Evolutionary conservation across 768 basidiomycete species (phyloP).

Genomic region (Leccinum disarticulatum): DNA sequence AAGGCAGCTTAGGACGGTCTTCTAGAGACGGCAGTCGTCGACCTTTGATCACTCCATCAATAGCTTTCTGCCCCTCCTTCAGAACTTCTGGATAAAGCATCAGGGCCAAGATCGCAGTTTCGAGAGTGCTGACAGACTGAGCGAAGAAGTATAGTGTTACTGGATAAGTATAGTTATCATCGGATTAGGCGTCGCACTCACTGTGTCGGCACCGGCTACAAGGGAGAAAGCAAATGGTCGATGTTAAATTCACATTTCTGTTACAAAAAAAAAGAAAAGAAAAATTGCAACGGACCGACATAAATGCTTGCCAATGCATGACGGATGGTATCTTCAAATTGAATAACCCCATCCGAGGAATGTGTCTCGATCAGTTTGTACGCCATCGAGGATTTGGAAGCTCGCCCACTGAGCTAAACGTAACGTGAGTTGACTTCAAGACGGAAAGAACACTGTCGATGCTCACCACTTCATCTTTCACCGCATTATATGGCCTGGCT

Average conservation of each 20-base stretch:
- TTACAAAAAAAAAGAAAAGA: neutral
- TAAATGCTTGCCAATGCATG: constrained; percentile 6
- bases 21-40: constrained; percentile 1
- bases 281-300: neutral
- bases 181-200: neutral
- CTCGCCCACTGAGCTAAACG: constrained; percentile 3
- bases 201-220: constrained; percentile 7
- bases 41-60: neutral
- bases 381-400: constrained; percentile 6
- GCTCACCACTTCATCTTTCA: constrained; percentile 3
- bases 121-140: constrained; percentile 1
- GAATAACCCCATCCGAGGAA: neutral
- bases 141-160: neutral
- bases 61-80: neutral
- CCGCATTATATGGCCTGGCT: neutral
- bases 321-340: constrained; percentile 2
- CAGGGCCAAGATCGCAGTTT: constrained; percentile 5
- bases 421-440: neutral
- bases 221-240: neutral
- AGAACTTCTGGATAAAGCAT: constrained; percentile 6
- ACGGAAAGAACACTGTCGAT: neutral
- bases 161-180: neutral
- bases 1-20: constrained; percentile 1
- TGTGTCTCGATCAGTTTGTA: constrained; percentile 1
- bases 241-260: neutral